Conservation (phyloP, 2,329 filamentous ascomycete species). For the Lachnellula willkommii region DNA sequence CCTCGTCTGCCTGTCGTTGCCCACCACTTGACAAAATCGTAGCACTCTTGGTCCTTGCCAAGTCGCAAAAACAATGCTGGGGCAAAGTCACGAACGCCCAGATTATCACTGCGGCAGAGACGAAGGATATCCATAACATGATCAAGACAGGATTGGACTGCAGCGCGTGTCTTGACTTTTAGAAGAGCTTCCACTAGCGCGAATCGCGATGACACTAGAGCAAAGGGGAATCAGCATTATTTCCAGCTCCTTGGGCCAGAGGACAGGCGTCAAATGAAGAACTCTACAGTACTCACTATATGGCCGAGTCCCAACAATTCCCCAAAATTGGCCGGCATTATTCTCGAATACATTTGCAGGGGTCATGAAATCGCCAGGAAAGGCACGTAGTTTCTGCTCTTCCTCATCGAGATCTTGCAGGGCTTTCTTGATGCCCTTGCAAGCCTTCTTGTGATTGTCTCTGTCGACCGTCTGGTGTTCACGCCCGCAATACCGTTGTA, state of each 20-base stretch:
- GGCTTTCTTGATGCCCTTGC: constrained; percentile 34
- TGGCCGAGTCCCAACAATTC: constrained; percentile 35
- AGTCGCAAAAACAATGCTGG: constrained; percentile 42
- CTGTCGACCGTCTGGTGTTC: constrained; percentile 40
- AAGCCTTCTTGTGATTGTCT: constrained; percentile 36
- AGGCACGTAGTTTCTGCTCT: constrained; percentile 35
- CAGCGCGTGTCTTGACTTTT: constrained; percentile 31
- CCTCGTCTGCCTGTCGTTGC: constrained; percentile 19
- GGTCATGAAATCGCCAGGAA: constrained; percentile 24
- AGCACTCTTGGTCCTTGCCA: constrained; percentile 43
- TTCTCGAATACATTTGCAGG: constrained; percentile 36
- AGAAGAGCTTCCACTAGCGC: constrained; percentile 32
- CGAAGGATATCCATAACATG: constrained; percentile 41
- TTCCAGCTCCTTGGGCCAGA: not conserved
- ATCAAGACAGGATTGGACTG: constrained; percentile 35
- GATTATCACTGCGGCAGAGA: constrained; percentile 41
- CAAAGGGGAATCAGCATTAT: not conserved
- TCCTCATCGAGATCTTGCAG: constrained; percentile 30
- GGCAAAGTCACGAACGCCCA: constrained; percentile 38
- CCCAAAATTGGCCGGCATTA: constrained; percentile 40
- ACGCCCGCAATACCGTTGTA: constrained; percentile 40
- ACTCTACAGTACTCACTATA: constrained; percentile 32
- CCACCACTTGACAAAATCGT: constrained; percentile 47
- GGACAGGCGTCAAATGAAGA: not conserved
- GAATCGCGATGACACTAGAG: constrained; percentile 33